Evolutionary conservation across 257 asterid species (phyloP).

Genomic region (Fraxinus excelsior): DNA sequence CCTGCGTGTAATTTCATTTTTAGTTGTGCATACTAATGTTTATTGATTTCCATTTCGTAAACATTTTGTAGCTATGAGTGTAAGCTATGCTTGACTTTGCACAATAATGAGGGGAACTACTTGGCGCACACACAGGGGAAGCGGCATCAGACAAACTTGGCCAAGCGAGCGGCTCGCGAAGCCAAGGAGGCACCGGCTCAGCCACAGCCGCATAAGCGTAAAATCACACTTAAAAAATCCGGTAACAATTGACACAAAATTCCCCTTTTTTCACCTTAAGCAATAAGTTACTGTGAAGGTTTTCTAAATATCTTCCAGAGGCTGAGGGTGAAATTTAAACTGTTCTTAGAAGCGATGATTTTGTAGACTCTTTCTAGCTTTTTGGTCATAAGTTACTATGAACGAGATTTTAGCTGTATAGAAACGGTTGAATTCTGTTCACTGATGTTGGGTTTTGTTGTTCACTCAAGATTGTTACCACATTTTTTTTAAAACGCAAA

Average conservation of each 20-base stretch:
- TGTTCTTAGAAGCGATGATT: not conserved
- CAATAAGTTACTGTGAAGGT: not conserved
- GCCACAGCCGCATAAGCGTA: constrained; percentile 98
- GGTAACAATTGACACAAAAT: constrained; percentile 39
- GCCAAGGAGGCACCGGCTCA: constrained; percentile 98
- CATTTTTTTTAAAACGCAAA: no score
- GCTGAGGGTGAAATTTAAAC: not conserved
- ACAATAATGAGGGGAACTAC: constrained; percentile 97
- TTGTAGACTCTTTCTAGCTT: not conserved
- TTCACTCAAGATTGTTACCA: constrained; percentile 8
- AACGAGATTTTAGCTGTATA: no score
- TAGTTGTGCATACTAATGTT: not conserved
- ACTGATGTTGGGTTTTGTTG: not conserved
- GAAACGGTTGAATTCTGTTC: not conserved
- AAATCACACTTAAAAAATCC: constrained; percentile 57
- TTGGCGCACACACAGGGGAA: constrained; percentile 98
- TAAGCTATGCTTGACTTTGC: constrained; percentile 90
- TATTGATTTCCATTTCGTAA: not conserved
- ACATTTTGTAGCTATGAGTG: constrained; percentile 71
- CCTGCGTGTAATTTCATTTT: not conserved
- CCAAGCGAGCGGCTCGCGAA: constrained; percentile 97
- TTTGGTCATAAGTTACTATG: not conserved
- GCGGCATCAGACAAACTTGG: constrained; percentile 98
- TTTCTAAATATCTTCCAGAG: not conserved
- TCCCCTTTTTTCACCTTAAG: not conserved